phyloP scores from a whole-genome alignment of 257 asterid genomes.

The Echium plantagineum region DNA sequence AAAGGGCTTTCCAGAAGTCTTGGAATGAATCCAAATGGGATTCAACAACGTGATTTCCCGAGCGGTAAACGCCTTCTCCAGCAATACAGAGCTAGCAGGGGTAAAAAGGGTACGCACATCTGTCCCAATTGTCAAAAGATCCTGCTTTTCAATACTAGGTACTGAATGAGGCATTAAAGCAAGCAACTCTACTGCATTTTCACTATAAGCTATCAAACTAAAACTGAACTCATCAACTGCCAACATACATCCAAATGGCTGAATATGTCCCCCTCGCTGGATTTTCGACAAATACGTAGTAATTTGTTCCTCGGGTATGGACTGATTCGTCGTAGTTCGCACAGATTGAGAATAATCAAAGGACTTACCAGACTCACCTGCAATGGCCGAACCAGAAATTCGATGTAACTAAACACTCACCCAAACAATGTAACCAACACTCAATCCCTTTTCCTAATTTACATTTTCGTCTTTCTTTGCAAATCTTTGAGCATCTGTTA shows the following conservation, averaged over 20 bases:
- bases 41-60: constrained; percentile 60
- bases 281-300: constrained; percentile 59
- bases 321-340: constrained; percentile 20
- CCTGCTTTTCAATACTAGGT: constrained; percentile 49
- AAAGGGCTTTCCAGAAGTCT: constrained; percentile 57
- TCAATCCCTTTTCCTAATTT: too few relatives aligned
- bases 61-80: constrained; percentile 62
- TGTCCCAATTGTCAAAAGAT: constrained; percentile 38
- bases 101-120: constrained; percentile 68
- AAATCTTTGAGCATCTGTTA: too few relatives aligned
- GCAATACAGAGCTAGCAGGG: constrained; percentile 45
- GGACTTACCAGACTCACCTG: constrained; percentile 70
- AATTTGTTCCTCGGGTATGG: constrained; percentile 58
- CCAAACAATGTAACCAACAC: too few relatives aligned
- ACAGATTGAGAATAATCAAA: constrained; percentile 67
- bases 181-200: constrained; percentile 59
- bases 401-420: too few relatives aligned
- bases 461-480: too few relatives aligned
- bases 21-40: constrained; percentile 69
- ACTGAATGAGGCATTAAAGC: constrained; percentile 60
- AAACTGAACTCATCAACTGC: constrained; percentile 53
- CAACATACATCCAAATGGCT: constrained; percentile 77
- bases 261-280: constrained; percentile 75
- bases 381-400: too few relatives aligned
- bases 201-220: constrained; percentile 46